phyloP scores from a whole-genome alignment of 176 grass and related monocot species.

The Paspalum vaginatum region DNA sequence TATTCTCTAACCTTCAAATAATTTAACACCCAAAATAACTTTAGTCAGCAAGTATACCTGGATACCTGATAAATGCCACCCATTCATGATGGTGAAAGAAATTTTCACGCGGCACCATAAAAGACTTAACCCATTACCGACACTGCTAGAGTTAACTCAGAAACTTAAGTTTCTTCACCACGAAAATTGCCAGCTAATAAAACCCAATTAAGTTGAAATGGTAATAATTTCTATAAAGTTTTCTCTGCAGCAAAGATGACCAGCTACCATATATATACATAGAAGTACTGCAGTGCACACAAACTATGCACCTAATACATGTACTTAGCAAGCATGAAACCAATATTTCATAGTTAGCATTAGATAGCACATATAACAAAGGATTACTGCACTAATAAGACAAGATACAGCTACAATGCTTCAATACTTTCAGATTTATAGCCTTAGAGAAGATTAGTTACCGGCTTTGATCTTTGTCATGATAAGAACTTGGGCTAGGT shows the following conservation, averaged over 20 bases:
- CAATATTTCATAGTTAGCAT: conserved; percentile 8
- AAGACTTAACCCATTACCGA: background rate
- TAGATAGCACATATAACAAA: conserved; percentile 24
- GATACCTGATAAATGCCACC: background rate
- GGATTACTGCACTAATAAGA: background rate
- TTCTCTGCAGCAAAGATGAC: background rate
- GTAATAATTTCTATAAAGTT: background rate
- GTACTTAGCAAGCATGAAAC: conserved; percentile 25
- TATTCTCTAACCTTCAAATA: background rate
- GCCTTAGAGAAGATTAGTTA: conserved; percentile 46
- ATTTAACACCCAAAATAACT: conserved; percentile 19
- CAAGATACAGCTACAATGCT: conserved; percentile 31
- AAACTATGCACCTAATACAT: conserved; percentile 13
- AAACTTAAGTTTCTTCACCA: conserved; percentile 26
- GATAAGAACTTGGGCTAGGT: conserved; percentile 61
- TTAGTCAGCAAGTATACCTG: background rate
- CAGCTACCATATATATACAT: background rate
- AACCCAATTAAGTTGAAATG: background rate
- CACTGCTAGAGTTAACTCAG: background rate
- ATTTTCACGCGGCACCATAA: background rate
- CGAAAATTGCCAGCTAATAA: background rate
- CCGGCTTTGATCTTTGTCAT: conserved; percentile 86
- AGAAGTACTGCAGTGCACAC: background rate
- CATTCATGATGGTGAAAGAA: background rate
- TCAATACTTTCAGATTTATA: conserved; percentile 18